Evolutionary conservation across 495 filamentous ascomycete species (phyloP).

Genomic region (Thermothielavioides terrestris): DNA sequence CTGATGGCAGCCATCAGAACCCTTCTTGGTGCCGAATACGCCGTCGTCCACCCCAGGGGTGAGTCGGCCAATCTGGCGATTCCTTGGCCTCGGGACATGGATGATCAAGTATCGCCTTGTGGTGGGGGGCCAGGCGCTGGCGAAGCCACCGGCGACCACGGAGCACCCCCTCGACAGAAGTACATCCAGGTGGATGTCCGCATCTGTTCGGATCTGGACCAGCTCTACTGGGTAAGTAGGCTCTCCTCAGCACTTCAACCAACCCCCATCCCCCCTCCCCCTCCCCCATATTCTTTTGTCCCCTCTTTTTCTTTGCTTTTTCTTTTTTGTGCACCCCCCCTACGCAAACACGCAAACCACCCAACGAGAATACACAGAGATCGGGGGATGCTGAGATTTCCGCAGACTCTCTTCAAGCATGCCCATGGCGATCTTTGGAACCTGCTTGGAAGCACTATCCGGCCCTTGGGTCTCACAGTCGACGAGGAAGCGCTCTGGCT

Average conservation of each 20-base stretch:
- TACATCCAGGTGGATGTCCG: constrained; percentile 60
- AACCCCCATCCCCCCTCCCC: too few species aligned
- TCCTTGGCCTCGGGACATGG: constrained; percentile 34
- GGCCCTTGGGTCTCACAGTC: constrained; percentile 53
- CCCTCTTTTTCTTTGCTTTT: too few species aligned
- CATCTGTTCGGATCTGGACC: constrained; percentile 32
- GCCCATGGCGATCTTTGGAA: constrained; percentile 61
- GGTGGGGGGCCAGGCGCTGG: background rate
- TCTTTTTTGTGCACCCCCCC: too few species aligned
- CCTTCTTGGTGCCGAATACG: constrained; percentile 23
- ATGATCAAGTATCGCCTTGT: background rate
- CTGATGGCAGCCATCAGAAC: constrained; percentile 17
- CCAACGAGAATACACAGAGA: too few species aligned
- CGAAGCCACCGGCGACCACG: constrained; percentile 6
- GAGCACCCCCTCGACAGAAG: constrained; percentile 11
- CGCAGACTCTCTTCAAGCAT: constrained; percentile 45
- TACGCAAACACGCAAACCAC: background rate
- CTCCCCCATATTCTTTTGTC: too few species aligned
- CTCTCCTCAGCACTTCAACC: too few species aligned
- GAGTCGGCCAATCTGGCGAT: constrained; percentile 39
- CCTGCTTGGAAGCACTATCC: constrained; percentile 51
- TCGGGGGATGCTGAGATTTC: background rate
- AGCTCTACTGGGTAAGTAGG: constrained; percentile 44
- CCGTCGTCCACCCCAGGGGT: constrained; percentile 20
- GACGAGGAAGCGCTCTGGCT: constrained; percentile 52